Percentiles rank a stretch among this genome's conserved stretches.
These are phyloP conservation scores for Populus hybrid DNA, from an alignment of 441 rosid genomes.

Conservation along the genomic window DNA sequence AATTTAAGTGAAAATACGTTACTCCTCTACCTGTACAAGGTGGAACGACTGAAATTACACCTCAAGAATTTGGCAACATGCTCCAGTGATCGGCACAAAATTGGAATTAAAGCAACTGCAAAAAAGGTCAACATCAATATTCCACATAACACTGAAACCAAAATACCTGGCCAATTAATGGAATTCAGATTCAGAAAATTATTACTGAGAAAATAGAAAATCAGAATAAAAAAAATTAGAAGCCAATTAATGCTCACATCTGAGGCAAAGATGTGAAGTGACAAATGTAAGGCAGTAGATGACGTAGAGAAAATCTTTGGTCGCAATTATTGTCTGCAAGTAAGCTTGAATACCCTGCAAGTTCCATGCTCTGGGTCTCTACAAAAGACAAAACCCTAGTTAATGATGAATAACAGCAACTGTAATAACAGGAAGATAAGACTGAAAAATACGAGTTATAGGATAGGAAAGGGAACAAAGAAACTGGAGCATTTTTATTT, in stretches of 20 bases:
- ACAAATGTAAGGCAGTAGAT: conserved; percentile 84
- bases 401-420: conserved; percentile 16
- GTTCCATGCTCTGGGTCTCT: conserved; percentile 92
- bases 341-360: conserved; percentile 83
- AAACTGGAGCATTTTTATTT: not conserved
- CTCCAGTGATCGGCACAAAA: conserved; percentile 76
- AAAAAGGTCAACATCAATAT: conserved; percentile 16
- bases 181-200: not conserved
- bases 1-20: conserved; percentile 3
- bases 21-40: conserved; percentile 58
- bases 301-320: conserved; percentile 90
- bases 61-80: conserved; percentile 83
- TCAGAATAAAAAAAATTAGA: not conserved
- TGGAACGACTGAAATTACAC: conserved; percentile 72
- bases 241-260: conserved; percentile 51
- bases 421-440: not conserved
- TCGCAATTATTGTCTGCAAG: conserved; percentile 67
- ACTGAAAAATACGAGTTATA: not conserved
- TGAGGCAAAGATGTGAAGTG: conserved; percentile 85
- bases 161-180: not conserved
- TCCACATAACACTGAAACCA: not conserved
- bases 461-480: not conserved
- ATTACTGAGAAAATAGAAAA: not conserved
- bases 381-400: conserved; percentile 25
- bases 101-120: conserved; percentile 91